A percentile compares a stretch with the other conserved stretches of the same genome.
Evolutionary conservation across 495 filamentous ascomycete genomes (phyloP).

Genomic region (Penicillium angulare): DNA sequence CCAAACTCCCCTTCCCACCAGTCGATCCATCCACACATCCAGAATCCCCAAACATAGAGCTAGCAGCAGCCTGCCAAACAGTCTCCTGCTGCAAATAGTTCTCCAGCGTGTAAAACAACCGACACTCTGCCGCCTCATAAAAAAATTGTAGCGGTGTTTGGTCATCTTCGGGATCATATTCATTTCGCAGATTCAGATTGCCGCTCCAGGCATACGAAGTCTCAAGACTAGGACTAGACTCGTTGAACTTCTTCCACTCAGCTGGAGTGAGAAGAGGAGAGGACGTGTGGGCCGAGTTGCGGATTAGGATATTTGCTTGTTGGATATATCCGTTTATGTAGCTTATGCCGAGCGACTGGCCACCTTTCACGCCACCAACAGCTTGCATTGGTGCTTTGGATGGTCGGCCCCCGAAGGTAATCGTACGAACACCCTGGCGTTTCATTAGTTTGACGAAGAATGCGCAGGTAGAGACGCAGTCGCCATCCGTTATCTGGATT

Average conservation of each 20-base stretch:
- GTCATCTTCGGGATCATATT: slow-evolving; percentile 29
- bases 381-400: slow-evolving; percentile 58
- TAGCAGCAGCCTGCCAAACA: slow-evolving; percentile 28
- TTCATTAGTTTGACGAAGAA: slow-evolving; percentile 57
- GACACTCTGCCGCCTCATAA: slow-evolving; percentile 39
- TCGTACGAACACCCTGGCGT: slow-evolving; percentile 55
- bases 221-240: slow-evolving; percentile 17
- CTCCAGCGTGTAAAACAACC: slow-evolving; percentile 36
- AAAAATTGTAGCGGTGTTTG: slow-evolving; percentile 35
- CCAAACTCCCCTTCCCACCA: slow-evolving; percentile 23
- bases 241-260: slow-evolving; percentile 34
- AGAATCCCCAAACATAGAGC: slow-evolving; percentile 25
- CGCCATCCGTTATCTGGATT: slow-evolving; percentile 51
- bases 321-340: slow-evolving; percentile 36
- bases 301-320: slow-evolving; percentile 17
- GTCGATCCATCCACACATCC: slow-evolving; percentile 29
- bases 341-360: slow-evolving; percentile 24
- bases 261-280: slow-evolving; percentile 27
- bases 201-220: slow-evolving; percentile 24
- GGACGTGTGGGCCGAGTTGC: slow-evolving; percentile 17
- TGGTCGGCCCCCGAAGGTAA: slow-evolving; percentile 62
- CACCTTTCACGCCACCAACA: slow-evolving; percentile 59
- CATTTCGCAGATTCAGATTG: slow-evolving; percentile 26
- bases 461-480: slow-evolving; percentile 64
- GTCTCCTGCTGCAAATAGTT: slow-evolving; percentile 25